A percentile compares a stretch with the other conserved stretches of the same genome.
These are phyloP conservation scores for Ambrosiella xylebori DNA, from an alignment of 2,329 filamentous ascomycete genomes.

Conservation along the genomic window DNA sequence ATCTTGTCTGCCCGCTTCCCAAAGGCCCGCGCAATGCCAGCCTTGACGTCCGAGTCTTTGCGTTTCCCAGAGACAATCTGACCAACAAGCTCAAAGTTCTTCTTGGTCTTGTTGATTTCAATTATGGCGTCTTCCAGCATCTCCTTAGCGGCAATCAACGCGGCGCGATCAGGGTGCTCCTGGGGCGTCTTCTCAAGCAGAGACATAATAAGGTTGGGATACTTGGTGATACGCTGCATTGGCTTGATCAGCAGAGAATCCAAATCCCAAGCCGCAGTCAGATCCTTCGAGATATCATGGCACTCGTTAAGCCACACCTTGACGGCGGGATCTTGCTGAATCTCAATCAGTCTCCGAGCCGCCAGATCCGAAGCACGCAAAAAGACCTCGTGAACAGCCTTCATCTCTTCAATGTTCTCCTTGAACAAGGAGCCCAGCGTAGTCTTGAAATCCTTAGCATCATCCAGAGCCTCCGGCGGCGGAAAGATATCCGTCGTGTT, in stretches of 20 bases:
- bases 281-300: constrained; percentile 75
- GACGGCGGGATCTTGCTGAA: constrained; percentile 45
- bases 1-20: constrained; percentile 77
- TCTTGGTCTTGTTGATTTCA: constrained; percentile 90
- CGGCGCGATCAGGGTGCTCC: constrained; percentile 65
- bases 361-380: constrained; percentile 46
- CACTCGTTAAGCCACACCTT: constrained; percentile 87
- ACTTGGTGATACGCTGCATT: constrained; percentile 86
- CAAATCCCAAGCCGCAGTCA: constrained; percentile 86
- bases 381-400: constrained; percentile 42
- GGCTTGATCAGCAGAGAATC: constrained; percentile 96
- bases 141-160: constrained; percentile 37
- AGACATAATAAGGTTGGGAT: constrained; percentile 69
- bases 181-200: constrained; percentile 62
- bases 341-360: constrained; percentile 41
- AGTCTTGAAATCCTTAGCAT: constrained; percentile 35
- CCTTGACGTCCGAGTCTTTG: constrained; percentile 74
- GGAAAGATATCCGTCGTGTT: constrained; percentile 26
- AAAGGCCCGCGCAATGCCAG: constrained; percentile 76
- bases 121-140: constrained; percentile 49
- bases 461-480: constrained; percentile 25
- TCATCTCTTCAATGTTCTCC: constrained; percentile 42
- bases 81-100: constrained; percentile 80
- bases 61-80: constrained; percentile 66
- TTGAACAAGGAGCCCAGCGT: constrained; percentile 36